phyloP scores from a whole-genome alignment of 805 yeast species.

The Wickerhamomyces queroliae region DNA sequence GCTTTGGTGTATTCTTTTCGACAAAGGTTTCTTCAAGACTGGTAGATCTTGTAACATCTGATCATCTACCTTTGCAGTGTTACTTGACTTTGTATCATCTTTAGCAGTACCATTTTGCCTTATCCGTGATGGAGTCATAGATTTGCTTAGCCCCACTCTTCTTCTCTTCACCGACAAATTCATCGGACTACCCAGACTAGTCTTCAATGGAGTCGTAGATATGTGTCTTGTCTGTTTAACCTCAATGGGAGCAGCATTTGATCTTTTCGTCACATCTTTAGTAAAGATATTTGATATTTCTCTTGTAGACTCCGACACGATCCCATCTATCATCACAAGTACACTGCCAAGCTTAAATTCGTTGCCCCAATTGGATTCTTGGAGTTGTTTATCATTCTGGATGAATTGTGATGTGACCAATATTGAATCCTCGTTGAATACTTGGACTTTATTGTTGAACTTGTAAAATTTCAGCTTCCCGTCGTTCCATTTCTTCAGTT shows the following conservation, averaged over 20 bases:
- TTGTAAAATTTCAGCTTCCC: constrained; percentile 17
- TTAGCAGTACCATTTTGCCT: not conserved
- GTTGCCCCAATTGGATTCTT: constrained; percentile 9
- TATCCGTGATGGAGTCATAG: constrained; percentile 9
- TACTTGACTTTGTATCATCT: not conserved
- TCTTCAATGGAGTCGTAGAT: not conserved
- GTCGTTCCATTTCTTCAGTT: constrained; percentile 19
- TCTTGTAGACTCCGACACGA: constrained; percentile 9
- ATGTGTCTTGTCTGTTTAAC: not conserved
- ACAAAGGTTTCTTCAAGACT: too few relatives aligned
- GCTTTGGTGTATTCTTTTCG: too few relatives aligned
- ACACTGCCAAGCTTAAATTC: constrained; percentile 13
- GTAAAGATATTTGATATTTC: constrained; percentile 14
- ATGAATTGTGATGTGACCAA: constrained; percentile 13
- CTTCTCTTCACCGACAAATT: constrained; percentile 4
- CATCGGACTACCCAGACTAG: not conserved
- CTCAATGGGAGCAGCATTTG: not conserved
- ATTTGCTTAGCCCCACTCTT: constrained; percentile 16
- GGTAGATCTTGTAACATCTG: not conserved
- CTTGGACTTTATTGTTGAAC: constrained; percentile 17
- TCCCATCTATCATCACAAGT: constrained; percentile 10
- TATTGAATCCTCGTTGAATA: constrained; percentile 11
- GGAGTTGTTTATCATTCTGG: constrained; percentile 5
- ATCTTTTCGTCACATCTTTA: not conserved
- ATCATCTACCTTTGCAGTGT: not conserved